A percentile compares a stretch with the other conserved stretches of the same genome.
phyloP scores from a whole-genome alignment of 495 filamentous ascomycete species.

The Chaetomium cochliodes region DNA sequence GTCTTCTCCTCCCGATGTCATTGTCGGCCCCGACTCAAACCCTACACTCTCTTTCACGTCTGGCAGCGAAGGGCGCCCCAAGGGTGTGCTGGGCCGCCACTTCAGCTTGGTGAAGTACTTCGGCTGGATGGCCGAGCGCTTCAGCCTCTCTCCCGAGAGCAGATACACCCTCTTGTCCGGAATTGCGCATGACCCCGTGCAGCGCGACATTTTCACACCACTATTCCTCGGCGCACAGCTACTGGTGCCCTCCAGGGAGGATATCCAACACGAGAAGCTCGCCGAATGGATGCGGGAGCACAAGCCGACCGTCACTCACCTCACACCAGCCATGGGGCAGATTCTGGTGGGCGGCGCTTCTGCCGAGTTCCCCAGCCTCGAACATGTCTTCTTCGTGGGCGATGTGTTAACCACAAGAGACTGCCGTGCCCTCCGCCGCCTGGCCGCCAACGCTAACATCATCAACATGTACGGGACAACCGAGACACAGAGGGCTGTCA shows the following conservation, averaged over 20 bases:
- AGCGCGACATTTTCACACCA: constrained; percentile 91
- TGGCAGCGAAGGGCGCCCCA: constrained; percentile 73
- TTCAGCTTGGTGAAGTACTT: constrained; percentile 86
- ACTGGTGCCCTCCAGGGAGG: constrained; percentile 76
- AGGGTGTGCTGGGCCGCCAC: constrained; percentile 83
- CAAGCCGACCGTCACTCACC: constrained; percentile 77
- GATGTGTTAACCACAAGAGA: constrained; percentile 87
- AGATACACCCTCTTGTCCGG: constrained; percentile 83
- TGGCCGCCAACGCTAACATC: constrained; percentile 78
- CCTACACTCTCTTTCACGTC: constrained; percentile 85
- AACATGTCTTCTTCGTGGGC: constrained; percentile 89
- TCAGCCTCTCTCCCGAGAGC: constrained; percentile 69
- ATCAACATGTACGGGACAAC: constrained; percentile 93
- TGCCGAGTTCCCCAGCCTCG: constrained; percentile 70
- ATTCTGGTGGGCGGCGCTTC: constrained; percentile 85
- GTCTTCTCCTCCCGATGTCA: constrained; percentile 61
- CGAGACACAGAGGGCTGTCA: constrained; percentile 84
- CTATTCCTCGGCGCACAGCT: constrained; percentile 83
- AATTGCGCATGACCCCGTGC: constrained; percentile 87
- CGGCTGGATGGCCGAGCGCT: constrained; percentile 86
- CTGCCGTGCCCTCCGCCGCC: constrained; percentile 70
- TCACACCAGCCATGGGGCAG: constrained; percentile 96
- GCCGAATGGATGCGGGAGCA: constrained; percentile 89
- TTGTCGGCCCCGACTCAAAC: constrained; percentile 86
- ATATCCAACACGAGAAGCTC: constrained; percentile 84